phyloP scores from a whole-genome alignment of 805 yeast genomes.

The Candida ortonii region DNA sequence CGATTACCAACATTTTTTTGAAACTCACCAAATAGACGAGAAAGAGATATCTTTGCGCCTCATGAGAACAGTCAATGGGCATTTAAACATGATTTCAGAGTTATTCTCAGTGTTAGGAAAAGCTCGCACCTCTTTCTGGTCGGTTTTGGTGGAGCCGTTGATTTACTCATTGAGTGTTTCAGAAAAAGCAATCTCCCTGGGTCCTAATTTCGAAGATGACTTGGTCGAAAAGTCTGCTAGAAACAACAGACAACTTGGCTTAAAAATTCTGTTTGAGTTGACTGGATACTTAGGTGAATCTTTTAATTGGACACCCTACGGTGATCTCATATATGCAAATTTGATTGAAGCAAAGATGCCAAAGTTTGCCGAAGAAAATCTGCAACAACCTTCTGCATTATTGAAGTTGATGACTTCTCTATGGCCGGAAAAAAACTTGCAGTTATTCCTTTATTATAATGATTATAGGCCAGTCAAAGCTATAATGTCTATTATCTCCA shows the following conservation, averaged over 20 bases:
- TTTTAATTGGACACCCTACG: constrained; percentile 55
- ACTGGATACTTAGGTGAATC: constrained; percentile 50
- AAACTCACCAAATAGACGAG: constrained; percentile 14
- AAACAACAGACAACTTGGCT: constrained; percentile 62
- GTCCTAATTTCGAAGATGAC: constrained; percentile 19
- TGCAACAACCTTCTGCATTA: constrained; percentile 79
- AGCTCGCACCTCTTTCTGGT: constrained; percentile 46
- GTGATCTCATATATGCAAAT: constrained; percentile 46
- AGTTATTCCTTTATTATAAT: constrained; percentile 53
- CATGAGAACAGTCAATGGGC: constrained; percentile 60
- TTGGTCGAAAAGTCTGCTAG: constrained; percentile 46
- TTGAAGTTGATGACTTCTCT: constrained; percentile 63
- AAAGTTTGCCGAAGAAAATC: constrained; percentile 70
- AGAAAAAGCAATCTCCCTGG: constrained; percentile 39
- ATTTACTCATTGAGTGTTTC: constrained; percentile 53
- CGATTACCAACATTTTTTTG: constrained; percentile 36
- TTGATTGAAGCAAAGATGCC: constrained; percentile 64
- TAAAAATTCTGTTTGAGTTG: constrained; percentile 58
- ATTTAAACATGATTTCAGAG: constrained; percentile 57
- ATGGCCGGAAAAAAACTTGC: constrained; percentile 45
- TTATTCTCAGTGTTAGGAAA: constrained; percentile 58
- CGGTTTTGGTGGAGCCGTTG: constrained; percentile 54
- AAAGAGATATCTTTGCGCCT: constrained; percentile 29
- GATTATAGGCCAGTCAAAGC: constrained; percentile 53
- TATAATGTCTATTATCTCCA: constrained; percentile 51